These are phyloP conservation scores for Chrysosporium keratinophilum DNA, from an alignment of 2,329 filamentous ascomycete species.

Conservation along the genomic window DNA sequence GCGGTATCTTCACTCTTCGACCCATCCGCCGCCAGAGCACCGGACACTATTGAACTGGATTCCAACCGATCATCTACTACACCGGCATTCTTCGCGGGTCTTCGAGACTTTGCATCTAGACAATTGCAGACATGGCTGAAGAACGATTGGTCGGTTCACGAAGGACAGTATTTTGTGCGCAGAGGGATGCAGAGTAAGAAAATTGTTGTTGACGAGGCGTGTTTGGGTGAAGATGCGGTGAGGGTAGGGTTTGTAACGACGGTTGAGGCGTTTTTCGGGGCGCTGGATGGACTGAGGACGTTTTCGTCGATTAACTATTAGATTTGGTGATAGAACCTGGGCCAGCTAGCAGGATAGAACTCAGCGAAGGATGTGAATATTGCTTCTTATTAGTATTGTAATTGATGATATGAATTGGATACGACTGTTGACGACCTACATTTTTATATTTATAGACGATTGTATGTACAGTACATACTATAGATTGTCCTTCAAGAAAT, in stretches of 20 bases:
- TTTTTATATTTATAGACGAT: too few relatives aligned
- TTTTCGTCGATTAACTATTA: slow-evolving; percentile 9
- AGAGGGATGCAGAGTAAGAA: slow-evolving; percentile 38
- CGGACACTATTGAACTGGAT: slow-evolving; percentile 17
- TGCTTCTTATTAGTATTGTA: too few relatives aligned
- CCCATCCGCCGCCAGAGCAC: slow-evolving; percentile 12
- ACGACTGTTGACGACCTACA: too few relatives aligned
- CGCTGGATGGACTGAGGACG: slow-evolving; percentile 16
- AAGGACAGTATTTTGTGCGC: slow-evolving; percentile 40
- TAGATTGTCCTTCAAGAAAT: too few relatives aligned
- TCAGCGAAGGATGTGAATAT: too few relatives aligned
- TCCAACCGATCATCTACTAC: not conserved
- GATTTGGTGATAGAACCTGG: too few relatives aligned
- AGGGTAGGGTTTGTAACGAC: slow-evolving; percentile 21
- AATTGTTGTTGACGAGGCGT: slow-evolving; percentile 30
- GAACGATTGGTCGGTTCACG: slow-evolving; percentile 39
- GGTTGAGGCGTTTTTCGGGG: slow-evolving; percentile 19
- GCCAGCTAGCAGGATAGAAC: too few relatives aligned
- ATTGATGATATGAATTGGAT: too few relatives aligned
- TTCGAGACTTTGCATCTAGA: slow-evolving; percentile 28
- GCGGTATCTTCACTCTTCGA: slow-evolving; percentile 23
- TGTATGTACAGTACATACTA: too few relatives aligned
- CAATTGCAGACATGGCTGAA: slow-evolving; percentile 38
- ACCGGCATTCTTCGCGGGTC: slow-evolving; percentile 19
- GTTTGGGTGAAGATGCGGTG: slow-evolving; percentile 19